Evolutionary conservation across 2,329 filamentous ascomycete genomes (phyloP), one percentile per base, ranked within the genome.

Genomic region (Cordyceps farinosa): DNA sequence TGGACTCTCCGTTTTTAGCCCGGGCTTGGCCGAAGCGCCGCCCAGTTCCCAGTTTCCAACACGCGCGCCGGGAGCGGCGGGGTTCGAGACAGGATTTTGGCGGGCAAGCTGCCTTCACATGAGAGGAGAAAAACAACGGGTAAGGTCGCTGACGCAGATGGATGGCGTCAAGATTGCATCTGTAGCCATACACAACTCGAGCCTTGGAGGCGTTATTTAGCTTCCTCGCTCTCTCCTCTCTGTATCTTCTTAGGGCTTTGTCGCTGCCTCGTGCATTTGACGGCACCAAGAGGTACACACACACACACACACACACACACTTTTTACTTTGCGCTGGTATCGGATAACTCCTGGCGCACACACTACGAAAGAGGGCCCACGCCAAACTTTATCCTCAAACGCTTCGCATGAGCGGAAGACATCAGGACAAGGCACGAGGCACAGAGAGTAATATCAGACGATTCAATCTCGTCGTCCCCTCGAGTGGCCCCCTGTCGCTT

Each of bases 391-490:
- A 47, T 32, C 40, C 56, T 51, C 56, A 44, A 51, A 59, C 56
- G 27, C 30, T 32, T 17, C n/a, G 44, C 45, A 59, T 50, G 5
- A 50, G 10, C 15, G 22, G 22, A 30, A 36, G 8, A 30, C 38
- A 22, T 32, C 27, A 56, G 40, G 29, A 34, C 15, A 15, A 11
- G 5, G 11, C 11, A 15, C 22, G 22, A 22, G 17, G 40, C 17
- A 13, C 13, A 30, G 38, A 45, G 36, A 6, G 15, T 22, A 30
- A 51, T 32, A 59, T 50, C 56, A 30, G 56, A 59, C 17, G 56
- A 59, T 51, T 42, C 30, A 34, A 57, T 57, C 54, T 57, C 42
- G 17, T 59, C 47, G n/a, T 8, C 56, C 56, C 34, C 36, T 13
- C 36, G 42, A 40, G 11, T 15, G 3, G 34, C 22, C 45, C 53